Evolutionary conservation across 2,329 filamentous ascomycete genomes (phyloP).

Genomic region (Fusarium sp.): DNA sequence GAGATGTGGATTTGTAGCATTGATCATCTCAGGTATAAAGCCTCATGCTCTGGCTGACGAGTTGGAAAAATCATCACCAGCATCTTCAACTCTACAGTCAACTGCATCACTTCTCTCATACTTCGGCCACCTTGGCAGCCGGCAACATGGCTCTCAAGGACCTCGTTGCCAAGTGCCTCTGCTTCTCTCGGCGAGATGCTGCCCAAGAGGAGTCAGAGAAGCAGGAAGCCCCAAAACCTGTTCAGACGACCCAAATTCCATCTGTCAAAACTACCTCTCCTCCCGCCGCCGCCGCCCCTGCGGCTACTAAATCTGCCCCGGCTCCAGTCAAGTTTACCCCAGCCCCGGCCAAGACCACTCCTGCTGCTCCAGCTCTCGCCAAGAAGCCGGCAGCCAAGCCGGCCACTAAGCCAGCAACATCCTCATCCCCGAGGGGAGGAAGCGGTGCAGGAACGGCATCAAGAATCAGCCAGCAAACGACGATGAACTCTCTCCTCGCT

Average conservation of each 20-base stretch:
- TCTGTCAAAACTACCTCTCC: not conserved
- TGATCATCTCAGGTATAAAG: not conserved
- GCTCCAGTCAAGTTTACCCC: not conserved
- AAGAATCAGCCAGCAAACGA: not conserved
- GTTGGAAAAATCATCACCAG: not conserved
- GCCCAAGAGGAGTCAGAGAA: constrained; percentile 9
- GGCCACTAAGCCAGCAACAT: not conserved
- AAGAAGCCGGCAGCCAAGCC: not conserved
- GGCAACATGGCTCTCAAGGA: constrained; percentile 15
- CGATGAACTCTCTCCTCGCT: not conserved
- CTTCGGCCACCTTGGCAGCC: not conserved
- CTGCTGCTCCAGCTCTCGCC: not conserved
- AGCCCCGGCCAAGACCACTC: not conserved
- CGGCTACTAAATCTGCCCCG: not conserved
- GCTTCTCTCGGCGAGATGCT: not conserved
- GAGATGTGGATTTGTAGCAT: not conserved
- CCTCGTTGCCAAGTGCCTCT: constrained; percentile 11
- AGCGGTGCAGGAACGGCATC: not conserved
- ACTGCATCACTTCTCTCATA: not conserved
- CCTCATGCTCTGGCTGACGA: not conserved
- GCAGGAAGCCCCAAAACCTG: not conserved
- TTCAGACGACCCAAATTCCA: not conserved
- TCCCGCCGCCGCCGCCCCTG: not conserved
- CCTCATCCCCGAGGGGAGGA: not conserved
- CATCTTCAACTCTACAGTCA: not conserved